Percentiles rank a stretch among this genome's conserved stretches.
phyloP scores from a whole-genome alignment of 2,329 filamentous ascomycete genomes.

The Penicillium sp. region DNA sequence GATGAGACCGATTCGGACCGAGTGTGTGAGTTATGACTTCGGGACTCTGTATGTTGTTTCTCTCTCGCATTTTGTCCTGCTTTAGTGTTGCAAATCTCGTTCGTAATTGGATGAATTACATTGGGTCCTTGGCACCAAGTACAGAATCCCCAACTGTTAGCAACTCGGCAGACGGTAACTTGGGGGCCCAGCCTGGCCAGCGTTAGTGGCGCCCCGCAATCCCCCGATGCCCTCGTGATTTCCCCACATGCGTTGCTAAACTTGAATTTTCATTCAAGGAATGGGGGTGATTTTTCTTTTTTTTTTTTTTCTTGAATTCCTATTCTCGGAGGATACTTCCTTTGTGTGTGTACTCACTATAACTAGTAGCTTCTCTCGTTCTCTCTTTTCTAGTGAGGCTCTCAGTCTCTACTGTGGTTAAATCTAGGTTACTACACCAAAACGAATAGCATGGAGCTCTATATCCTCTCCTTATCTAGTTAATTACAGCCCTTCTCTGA shows the following conservation, averaged over 20 bases:
- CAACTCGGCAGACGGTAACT: not conserved
- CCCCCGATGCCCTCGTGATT: conserved; percentile 13
- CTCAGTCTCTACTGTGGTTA: not conserved
- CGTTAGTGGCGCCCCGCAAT: conserved; percentile 7
- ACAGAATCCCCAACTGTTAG: not conserved
- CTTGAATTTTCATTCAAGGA: not conserved
- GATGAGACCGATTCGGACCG: no score
- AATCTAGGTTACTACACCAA: no score
- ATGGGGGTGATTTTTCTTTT: not conserved
- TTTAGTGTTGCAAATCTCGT: not conserved
- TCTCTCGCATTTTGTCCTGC: not conserved
- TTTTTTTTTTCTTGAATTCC: not conserved
- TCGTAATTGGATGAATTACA: not conserved
- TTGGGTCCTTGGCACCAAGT: not conserved
- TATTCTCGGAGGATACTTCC: not conserved
- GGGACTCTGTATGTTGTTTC: not conserved
- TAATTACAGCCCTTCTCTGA: not conserved
- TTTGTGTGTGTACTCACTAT: no score
- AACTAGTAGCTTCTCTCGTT: not conserved
- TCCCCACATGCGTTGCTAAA: conserved; percentile 1
- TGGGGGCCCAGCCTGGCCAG: not conserved
- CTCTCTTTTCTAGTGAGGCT: not conserved
- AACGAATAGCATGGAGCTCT: not conserved
- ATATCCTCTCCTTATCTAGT: not conserved
- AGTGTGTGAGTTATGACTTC: no score